phyloP scores from a whole-genome alignment of 495 filamentous ascomycete species.

The Margaritispora aquatica region DNA sequence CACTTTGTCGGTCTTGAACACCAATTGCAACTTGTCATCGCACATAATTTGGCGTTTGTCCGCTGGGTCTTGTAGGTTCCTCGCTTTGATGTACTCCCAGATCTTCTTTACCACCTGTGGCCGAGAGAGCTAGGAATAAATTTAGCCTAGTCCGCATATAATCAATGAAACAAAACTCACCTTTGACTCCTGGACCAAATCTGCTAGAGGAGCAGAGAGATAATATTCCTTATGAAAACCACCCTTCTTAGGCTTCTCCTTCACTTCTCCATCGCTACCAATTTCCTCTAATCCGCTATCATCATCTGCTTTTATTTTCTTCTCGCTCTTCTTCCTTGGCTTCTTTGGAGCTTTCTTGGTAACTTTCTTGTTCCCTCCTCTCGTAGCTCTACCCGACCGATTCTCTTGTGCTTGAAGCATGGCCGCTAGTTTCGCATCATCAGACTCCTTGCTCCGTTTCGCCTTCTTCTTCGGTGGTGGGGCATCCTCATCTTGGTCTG shows the following conservation, averaged over 20 bases:
- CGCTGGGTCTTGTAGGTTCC: slow-evolving; percentile 80
- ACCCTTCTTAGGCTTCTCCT: slow-evolving; percentile 50
- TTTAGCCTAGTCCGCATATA: not conserved
- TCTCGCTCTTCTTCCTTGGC: slow-evolving; percentile 40
- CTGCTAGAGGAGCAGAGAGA: slow-evolving; percentile 59
- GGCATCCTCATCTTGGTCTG: slow-evolving; percentile 39
- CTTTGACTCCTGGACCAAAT: slow-evolving; percentile 45
- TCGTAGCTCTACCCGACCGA: slow-evolving; percentile 59
- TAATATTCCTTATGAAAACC: slow-evolving; percentile 48
- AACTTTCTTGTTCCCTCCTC: slow-evolving; percentile 52
- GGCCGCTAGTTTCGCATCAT: slow-evolving; percentile 79
- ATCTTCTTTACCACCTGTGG: slow-evolving; percentile 93
- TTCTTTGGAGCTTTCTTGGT: slow-evolving; percentile 56
- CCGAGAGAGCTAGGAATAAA: slow-evolving; percentile 58
- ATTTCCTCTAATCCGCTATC: slow-evolving; percentile 64
- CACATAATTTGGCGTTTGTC: slow-evolving; percentile 90
- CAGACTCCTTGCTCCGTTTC: slow-evolving; percentile 47
- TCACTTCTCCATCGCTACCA: slow-evolving; percentile 50
- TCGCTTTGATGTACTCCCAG: slow-evolving; percentile 86
- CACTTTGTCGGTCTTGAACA: slow-evolving; percentile 85
- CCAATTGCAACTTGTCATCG: slow-evolving; percentile 80
- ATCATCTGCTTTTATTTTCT: slow-evolving; percentile 68
- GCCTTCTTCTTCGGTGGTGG: slow-evolving; percentile 46
- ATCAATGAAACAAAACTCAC: slow-evolving; percentile 27
- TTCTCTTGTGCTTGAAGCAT: slow-evolving; percentile 92